Percentiles rank a stretch among this genome's conserved stretches.
Conservation (phyloP, 2,329 filamentous ascomycete species). For the Nigrospora oryzae region DNA sequence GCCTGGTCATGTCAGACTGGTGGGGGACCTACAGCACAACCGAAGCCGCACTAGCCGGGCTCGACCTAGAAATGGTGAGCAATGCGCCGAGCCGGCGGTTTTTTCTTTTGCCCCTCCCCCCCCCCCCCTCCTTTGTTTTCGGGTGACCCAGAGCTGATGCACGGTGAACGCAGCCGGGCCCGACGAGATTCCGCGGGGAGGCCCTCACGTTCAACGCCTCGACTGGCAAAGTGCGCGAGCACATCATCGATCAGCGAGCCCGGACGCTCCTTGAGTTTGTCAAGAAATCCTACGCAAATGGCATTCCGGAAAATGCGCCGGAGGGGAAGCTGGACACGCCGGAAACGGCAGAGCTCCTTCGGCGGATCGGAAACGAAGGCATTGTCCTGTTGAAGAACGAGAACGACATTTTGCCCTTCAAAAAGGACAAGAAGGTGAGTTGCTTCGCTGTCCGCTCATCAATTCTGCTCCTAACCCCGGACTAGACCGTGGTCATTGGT, state of each 20-base stretch:
- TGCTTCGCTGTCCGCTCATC: not conserved
- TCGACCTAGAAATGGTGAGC: slow-evolving; percentile 47
- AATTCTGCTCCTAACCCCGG: not conserved
- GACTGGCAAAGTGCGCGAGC: slow-evolving; percentile 46
- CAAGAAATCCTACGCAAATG: slow-evolving; percentile 44
- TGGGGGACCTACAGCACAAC: slow-evolving; percentile 47
- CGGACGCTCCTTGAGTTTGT: slow-evolving; percentile 50
- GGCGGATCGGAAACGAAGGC: slow-evolving; percentile 58
- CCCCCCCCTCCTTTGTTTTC: too few relatives aligned
- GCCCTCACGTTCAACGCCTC: slow-evolving; percentile 41
- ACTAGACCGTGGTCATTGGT: slow-evolving; percentile 44
- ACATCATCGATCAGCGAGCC: slow-evolving; percentile 49
- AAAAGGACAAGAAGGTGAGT: slow-evolving; percentile 47
- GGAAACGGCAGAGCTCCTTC: slow-evolving; percentile 54
- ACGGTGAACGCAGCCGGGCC: slow-evolving; percentile 29
- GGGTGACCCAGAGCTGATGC: not conserved
- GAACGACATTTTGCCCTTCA: slow-evolving; percentile 51
- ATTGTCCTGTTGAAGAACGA: slow-evolving; percentile 71
- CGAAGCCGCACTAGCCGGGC: slow-evolving; percentile 39
- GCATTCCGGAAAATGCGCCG: slow-evolving; percentile 43
- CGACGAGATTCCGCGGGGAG: slow-evolving; percentile 41
- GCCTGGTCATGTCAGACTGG: slow-evolving; percentile 53
- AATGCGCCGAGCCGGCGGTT: not conserved
- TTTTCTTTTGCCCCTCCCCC: too few relatives aligned
- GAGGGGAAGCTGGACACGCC: slow-evolving; percentile 49